Evolutionary conservation across 2,329 filamentous ascomycete species (phyloP), one percentile per base, ranked within the genome.

Genomic region (Botrytis pseudocinerea): DNA sequence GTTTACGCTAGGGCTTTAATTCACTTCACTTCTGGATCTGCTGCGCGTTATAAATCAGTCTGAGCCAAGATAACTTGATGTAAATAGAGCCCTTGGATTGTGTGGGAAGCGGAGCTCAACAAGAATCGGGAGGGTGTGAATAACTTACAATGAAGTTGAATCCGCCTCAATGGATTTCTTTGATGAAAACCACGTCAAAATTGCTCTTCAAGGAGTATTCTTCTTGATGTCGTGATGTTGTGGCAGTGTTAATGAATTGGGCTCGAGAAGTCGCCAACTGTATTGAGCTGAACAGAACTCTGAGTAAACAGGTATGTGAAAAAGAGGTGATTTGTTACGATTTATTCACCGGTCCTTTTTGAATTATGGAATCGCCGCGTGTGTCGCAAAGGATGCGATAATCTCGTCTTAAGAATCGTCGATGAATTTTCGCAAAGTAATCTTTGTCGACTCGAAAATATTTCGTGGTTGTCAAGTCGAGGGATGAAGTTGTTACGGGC

Each of bases 11-110:
- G 42, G 51, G 48, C 51, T 65, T 54, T 60, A 44, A 72, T 72
- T 68, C 70, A 72, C 70, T 68, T 72, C 70, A 72, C 70, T 68
- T 72, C 51, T 61, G 35, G 40, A 20, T 60, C 62, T 72, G 28
- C 28, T 25, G 44, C 51, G 70, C 51, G 40, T 72, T 20, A 63
- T n/a, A 40, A 25, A 60, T 72, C 68, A 72, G 70, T 60, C 40
- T 59, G 48, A n/a, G 35, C 5, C 46, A 44, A 42, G 35, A 46
- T 48, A 7, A 60, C 35, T 65, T 38, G 51, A 60, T 68, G 70
- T 25, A 57, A 32, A 51, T 40, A 57, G 42, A 63, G 61, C 14
- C 57, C 20, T 54, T 57, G 40, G 61, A 66, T 64, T 46, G 25
- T 51, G 40, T 32, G 61, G 51, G n/a, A 48, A 32, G 12, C 59